Conservation (phyloP, 768 basidiomycete genomes). For the Suillus subalutaceus region DNA sequence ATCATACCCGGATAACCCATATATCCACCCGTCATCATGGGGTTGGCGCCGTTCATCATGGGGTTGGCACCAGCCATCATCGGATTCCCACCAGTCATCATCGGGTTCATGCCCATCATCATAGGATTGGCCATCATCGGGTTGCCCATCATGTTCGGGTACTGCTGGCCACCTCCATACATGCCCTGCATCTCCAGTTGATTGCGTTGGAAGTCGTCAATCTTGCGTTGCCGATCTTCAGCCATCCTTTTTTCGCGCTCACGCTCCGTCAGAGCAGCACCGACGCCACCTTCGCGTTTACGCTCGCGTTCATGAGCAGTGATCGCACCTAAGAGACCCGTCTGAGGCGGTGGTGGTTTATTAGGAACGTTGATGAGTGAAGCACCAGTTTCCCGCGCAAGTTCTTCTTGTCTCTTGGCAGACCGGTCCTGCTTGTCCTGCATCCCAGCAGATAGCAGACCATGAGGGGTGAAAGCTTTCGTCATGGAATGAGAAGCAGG, state of each 20-base stretch:
- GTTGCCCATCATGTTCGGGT: constrained; percentile 49
- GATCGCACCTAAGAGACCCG: constrained; percentile 93
- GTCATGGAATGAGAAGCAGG: constrained; percentile 74
- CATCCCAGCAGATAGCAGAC: constrained; percentile 90
- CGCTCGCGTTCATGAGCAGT: constrained; percentile 93
- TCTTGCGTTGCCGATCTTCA: constrained; percentile 90
- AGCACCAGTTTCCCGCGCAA: constrained; percentile 88
- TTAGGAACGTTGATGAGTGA: constrained; percentile 95
- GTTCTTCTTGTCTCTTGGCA: constrained; percentile 92
- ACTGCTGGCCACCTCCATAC: constrained; percentile 58
- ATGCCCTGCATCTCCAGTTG: constrained; percentile 90
- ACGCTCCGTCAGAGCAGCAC: constrained; percentile 91
- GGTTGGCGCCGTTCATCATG: constrained; percentile 48
- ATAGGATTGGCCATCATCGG: constrained; percentile 78
- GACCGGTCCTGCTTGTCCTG: constrained; percentile 96
- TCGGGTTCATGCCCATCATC: constrained; percentile 59
- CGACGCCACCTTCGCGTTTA: constrained; percentile 93
- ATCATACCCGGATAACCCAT: constrained; percentile 47
- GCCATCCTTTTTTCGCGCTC: constrained; percentile 91
- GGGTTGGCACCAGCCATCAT: constrained; percentile 54
- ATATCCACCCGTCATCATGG: constrained; percentile 55
- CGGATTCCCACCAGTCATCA: constrained; percentile 57
- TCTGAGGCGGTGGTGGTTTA: constrained; percentile 94
- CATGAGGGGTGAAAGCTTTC: constrained; percentile 94
- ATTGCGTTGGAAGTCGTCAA: constrained; percentile 87